These are phyloP conservation scores for Alternaria alternata DNA, from an alignment of 2,329 filamentous ascomycete genomes.

Conservation along the genomic window DNA sequence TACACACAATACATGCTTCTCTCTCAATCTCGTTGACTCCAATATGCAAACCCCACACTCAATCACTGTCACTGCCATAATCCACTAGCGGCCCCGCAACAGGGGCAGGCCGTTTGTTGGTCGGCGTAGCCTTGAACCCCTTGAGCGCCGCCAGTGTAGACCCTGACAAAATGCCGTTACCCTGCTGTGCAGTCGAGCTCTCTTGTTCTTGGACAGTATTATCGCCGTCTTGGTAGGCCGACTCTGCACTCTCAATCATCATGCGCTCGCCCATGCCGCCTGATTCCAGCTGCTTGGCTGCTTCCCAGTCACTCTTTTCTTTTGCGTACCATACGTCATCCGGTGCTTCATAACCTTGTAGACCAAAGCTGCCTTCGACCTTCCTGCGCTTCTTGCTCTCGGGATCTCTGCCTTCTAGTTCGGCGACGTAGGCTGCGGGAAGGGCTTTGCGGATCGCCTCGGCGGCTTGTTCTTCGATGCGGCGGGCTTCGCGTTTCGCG, in stretches of 20 bases:
- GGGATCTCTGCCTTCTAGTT: conserved; percentile 90
- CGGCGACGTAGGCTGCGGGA: conserved; percentile 88
- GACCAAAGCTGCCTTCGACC: conserved; percentile 83
- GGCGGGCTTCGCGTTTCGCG: conserved; percentile 86
- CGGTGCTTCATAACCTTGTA: conserved; percentile 91
- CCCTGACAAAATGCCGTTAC: conserved; percentile 78
- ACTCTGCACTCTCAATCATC: conserved; percentile 57
- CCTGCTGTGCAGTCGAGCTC: not conserved
- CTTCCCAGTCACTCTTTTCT: conserved; percentile 71
- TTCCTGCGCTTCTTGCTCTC: conserved; percentile 88
- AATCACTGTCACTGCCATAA: conserved; percentile 83
- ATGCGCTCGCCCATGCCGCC: conserved; percentile 64
- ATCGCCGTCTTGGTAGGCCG: conserved; percentile 38
- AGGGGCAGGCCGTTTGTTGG: conserved; percentile 62
- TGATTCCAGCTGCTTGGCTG: conserved; percentile 67
- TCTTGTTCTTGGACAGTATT: conserved; percentile 30
- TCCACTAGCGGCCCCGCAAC: conserved; percentile 78
- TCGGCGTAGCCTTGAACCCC: conserved; percentile 53
- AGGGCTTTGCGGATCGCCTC: conserved; percentile 89
- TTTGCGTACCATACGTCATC: conserved; percentile 93
- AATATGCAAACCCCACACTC: not conserved
- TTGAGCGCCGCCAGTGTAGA: conserved; percentile 83
- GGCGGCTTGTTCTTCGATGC: conserved; percentile 94
- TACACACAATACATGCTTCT: not conserved
- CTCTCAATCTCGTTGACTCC: not conserved